Base-by-base conservation (phyloP, 352 stramenopile species). In the Globisporangium barbulae region DNA sequence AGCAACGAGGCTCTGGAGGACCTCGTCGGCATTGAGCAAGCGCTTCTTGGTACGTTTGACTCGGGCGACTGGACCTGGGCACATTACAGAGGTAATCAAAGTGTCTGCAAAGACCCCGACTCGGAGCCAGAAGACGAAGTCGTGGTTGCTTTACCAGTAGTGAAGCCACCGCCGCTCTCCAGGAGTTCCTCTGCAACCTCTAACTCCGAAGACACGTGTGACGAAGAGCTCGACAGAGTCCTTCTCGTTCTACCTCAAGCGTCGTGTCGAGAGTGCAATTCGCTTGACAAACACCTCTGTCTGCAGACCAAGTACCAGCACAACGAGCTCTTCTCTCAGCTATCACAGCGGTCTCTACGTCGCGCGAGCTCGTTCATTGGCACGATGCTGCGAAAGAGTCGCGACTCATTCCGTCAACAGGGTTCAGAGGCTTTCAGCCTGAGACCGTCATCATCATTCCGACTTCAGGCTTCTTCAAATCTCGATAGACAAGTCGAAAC, bases 221-320 rank as follows among this genome's bases (percentile, higher is more conserved):
- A 64, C 48, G 59, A 64, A 50, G 59, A 64, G 59, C 25, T 58
- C 48, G 59, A 64, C n/a, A 25, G n/a, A 5, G 21, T 47, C 2
- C 57, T 63, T 45, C 57, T 63, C 57, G 44, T 53, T 5, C 25
- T 17, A 35, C 6, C 7, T 15, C 2, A 10, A 6, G 42, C 21
- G 6, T 1, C 21, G 17, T 55, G 28, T 39, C 49, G 19, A n/a
- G 49, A 22, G 13, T 55, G 49, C 49, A 5, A 12, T 4, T 8
- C 30, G 31, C 19, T n/a, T 25, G 50, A 56, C 19, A 41, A 56
- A 22, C 17, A 12, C 50, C 8, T 9, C 2, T 56, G 50, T 33
- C 28, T 33, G 28, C 19, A 10, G 19, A 28, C 35, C 56, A 25
- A 37, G 17, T 56, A 42, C 50, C 50, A 56, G 42, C 57, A 28